Conservation (phyloP, 2,329 filamentous ascomycete genomes). For the Bipolaris sorokiniana region DNA sequence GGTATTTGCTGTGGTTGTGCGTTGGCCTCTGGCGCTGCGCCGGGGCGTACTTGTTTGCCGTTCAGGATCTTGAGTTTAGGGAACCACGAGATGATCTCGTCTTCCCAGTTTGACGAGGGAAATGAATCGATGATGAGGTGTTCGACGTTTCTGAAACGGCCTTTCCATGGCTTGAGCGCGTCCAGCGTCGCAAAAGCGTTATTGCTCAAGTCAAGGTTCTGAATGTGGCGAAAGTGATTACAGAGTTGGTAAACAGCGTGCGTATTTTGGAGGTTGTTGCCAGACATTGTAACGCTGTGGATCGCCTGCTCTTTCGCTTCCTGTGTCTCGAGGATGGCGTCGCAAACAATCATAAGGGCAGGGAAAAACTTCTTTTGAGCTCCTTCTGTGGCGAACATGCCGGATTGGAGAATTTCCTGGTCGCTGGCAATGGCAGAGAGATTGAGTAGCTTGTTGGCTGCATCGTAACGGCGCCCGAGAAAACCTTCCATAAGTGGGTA, state of each 20-base stretch:
- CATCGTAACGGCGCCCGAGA: slow-evolving; percentile 75
- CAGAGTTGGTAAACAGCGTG: slow-evolving; percentile 75
- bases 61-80: slow-evolving; percentile 81
- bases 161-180: slow-evolving; percentile 75
- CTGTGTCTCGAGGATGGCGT: slow-evolving; percentile 73
- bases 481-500: slow-evolving; percentile 73
- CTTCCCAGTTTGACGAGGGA: slow-evolving; percentile 60
- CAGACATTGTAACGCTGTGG: slow-evolving; percentile 78
- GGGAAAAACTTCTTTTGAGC: slow-evolving; percentile 88
- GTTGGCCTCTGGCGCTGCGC: slow-evolving; percentile 47
- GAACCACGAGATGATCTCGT: slow-evolving; percentile 80
- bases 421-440: slow-evolving; percentile 80
- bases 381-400: slow-evolving; percentile 74
- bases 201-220: slow-evolving; percentile 85
- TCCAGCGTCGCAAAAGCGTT: slow-evolving; percentile 76
- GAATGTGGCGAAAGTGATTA: slow-evolving; percentile 80
- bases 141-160: slow-evolving; percentile 78
- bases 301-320: slow-evolving; percentile 79
- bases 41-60: slow-evolving; percentile 72
- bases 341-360: slow-evolving; percentile 85
- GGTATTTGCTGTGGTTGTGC: slow-evolving; percentile 9
- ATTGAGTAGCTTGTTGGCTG: slow-evolving; percentile 75
- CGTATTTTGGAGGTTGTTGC: slow-evolving; percentile 79
- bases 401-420: slow-evolving; percentile 71
- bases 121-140: slow-evolving; percentile 71